phyloP scores from a whole-genome alignment of 805 yeast species.

The Metschnikowia noctiluminum region DNA sequence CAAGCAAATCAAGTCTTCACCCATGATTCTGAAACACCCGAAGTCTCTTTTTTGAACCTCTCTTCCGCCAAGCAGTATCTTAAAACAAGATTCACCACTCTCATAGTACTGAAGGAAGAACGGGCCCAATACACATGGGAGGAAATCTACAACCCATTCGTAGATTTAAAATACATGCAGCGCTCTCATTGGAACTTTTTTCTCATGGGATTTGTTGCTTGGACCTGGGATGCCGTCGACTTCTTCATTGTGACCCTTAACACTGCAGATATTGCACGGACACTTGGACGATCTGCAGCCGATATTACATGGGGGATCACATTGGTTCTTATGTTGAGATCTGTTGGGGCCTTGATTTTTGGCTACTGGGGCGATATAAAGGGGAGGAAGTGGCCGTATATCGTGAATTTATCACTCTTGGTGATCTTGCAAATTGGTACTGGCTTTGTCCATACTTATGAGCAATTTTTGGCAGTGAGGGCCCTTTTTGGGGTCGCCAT shows the following conservation, averaged over 20 bases:
- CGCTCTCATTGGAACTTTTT: slow-evolving; percentile 50
- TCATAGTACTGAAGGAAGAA: slow-evolving; percentile 46
- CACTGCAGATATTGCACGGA: slow-evolving; percentile 44
- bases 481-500: slow-evolving; percentile 63
- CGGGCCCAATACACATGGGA: slow-evolving; percentile 31
- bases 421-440: slow-evolving; percentile 58
- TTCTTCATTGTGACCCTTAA: slow-evolving; percentile 57
- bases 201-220: slow-evolving; percentile 49
- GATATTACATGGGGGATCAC: slow-evolving; percentile 70
- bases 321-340: slow-evolving; percentile 63
- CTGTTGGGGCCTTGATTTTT: slow-evolving; percentile 62
- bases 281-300: slow-evolving; percentile 43
- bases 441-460: slow-evolving; percentile 55
- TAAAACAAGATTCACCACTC: slow-evolving; percentile 46
- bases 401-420: slow-evolving; percentile 43
- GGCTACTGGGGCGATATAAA: slow-evolving; percentile 58
- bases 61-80: slow-evolving; percentile 34
- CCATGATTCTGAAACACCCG: slow-evolving; percentile 11
- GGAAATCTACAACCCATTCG: slow-evolving; percentile 57
- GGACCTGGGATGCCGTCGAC: slow-evolving; percentile 69
- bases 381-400: slow-evolving; percentile 60
- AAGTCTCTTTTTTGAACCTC: slow-evolving; percentile 30
- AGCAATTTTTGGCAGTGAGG: slow-evolving; percentile 59
- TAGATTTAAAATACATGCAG: slow-evolving; percentile 14
- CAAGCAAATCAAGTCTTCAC: slow-evolving; percentile 8